Conservation (phyloP, 768 basidiomycete species). For the Leucocoprinus leucothites region DNA sequence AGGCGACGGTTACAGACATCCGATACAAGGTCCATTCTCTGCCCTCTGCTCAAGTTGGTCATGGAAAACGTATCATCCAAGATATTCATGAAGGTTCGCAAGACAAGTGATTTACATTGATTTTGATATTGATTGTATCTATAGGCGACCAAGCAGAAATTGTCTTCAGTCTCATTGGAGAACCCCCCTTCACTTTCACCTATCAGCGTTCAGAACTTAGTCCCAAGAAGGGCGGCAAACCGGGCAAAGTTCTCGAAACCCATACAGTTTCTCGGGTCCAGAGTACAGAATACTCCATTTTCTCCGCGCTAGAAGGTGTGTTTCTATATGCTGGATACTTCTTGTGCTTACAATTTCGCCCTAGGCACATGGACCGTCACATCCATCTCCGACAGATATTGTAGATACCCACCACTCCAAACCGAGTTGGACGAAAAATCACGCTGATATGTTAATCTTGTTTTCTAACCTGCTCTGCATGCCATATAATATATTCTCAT, state of each 20-base stretch:
- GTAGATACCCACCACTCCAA: constrained; percentile 79
- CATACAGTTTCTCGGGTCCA: constrained; percentile 84
- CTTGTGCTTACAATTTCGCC: background rate
- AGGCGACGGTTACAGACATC: constrained; percentile 75
- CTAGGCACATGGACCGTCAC: constrained; percentile 90
- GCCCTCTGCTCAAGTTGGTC: constrained; percentile 86
- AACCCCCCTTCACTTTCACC: constrained; percentile 95
- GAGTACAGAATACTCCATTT: constrained; percentile 81
- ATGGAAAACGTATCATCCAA: constrained; percentile 78
- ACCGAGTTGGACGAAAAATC: constrained; percentile 36
- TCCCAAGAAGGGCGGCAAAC: constrained; percentile 62
- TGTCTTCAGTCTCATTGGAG: constrained; percentile 82
- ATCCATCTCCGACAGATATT: constrained; percentile 86
- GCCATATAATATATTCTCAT: constrained; percentile 1
- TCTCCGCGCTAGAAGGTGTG: constrained; percentile 85
- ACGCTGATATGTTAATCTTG: background rate
- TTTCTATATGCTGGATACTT: constrained; percentile 4
- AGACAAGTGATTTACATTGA: background rate
- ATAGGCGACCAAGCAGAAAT: constrained; percentile 93
- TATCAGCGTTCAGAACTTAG: constrained; percentile 82
- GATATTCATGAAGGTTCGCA: constrained; percentile 84
- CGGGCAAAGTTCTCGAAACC: constrained; percentile 82
- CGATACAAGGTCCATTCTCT: constrained; percentile 73
- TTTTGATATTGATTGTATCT: background rate
- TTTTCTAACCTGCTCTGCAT: constrained; percentile 3